These are phyloP conservation scores for Neopestalotiopsis rosae DNA, from an alignment of 2,329 filamentous ascomycete genomes.

Conservation along the genomic window DNA sequence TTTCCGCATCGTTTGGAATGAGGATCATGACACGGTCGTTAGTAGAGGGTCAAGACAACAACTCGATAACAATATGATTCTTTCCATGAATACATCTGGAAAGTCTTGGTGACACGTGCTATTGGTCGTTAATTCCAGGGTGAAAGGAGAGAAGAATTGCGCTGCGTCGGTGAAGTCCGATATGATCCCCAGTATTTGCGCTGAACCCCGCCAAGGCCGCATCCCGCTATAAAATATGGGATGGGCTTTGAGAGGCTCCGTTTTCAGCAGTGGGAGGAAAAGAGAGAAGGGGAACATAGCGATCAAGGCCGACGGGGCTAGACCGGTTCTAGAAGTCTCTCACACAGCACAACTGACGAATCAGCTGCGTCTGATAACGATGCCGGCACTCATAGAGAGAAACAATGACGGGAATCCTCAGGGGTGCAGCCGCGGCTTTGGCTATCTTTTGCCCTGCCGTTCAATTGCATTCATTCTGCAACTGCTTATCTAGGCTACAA, in stretches of 20 bases:
- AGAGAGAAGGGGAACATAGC: background rate
- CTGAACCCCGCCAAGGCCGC: background rate
- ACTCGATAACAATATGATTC: no score
- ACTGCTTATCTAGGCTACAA: conserved; percentile 8
- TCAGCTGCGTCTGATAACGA: conserved; percentile 14
- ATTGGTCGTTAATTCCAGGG: no score
- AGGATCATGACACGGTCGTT: no score
- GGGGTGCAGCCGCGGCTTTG: conserved; percentile 7
- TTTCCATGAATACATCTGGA: no score
- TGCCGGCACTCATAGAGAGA: background rate
- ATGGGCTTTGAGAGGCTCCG: background rate
- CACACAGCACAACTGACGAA: background rate
- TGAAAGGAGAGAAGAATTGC: background rate
- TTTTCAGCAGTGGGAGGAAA: conserved; percentile 1
- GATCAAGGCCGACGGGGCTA: background rate
- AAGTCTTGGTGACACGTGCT: no score
- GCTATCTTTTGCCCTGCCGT: background rate
- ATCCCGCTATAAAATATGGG: background rate
- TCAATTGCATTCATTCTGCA: background rate
- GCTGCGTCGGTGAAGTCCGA: background rate
- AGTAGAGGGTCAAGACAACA: no score
- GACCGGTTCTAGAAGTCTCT: conserved; percentile 10
- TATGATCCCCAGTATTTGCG: background rate
- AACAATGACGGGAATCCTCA: background rate
- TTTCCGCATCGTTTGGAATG: background rate